phyloP scores from a whole-genome alignment of 139 green algal genomes.

The Diplosphaera chodatii region DNA sequence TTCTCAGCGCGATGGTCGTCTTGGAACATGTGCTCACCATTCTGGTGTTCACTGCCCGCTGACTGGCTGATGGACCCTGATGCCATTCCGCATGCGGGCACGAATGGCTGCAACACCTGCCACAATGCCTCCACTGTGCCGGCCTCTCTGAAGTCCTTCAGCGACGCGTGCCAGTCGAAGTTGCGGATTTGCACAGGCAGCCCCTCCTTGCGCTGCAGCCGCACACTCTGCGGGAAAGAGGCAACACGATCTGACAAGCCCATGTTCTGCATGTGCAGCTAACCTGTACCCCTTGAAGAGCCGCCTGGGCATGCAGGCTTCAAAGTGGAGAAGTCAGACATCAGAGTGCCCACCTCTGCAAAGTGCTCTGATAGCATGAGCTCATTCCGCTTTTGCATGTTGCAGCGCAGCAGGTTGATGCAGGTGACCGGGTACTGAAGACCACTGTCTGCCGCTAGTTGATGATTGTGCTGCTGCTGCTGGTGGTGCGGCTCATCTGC shows the following conservation, averaged over 20 bases:
- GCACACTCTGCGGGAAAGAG: constrained; percentile 25
- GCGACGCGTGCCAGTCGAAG: constrained; percentile 96
- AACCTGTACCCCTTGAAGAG: no score
- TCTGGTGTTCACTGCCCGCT: neutral
- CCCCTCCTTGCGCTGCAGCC: constrained; percentile 32
- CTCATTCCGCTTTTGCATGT: constrained; percentile 51
- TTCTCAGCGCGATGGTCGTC: no score
- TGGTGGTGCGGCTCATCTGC: neutral
- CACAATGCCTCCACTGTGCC: constrained; percentile 88
- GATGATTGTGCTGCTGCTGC: neutral
- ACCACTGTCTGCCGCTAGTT: neutral
- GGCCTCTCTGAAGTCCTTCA: constrained; percentile 77
- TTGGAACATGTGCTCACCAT: neutral
- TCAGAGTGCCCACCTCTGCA: constrained; percentile 43
- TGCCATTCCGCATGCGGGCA: constrained; percentile 3
- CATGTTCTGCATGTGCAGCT: no score
- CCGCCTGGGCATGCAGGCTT: no score
- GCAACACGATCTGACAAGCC: no score
- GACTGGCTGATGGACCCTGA: neutral
- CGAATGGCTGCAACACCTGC: constrained; percentile 49
- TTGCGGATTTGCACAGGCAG: constrained; percentile 47
- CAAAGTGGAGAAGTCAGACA: no score
- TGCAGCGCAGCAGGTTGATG: constrained; percentile 90
- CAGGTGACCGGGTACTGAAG: constrained; percentile 68
- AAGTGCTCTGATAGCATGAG: constrained; percentile 70